phyloP scores from a whole-genome alignment of 1,284 basidiomycete genomes.

The Trametes polyzona region DNA sequence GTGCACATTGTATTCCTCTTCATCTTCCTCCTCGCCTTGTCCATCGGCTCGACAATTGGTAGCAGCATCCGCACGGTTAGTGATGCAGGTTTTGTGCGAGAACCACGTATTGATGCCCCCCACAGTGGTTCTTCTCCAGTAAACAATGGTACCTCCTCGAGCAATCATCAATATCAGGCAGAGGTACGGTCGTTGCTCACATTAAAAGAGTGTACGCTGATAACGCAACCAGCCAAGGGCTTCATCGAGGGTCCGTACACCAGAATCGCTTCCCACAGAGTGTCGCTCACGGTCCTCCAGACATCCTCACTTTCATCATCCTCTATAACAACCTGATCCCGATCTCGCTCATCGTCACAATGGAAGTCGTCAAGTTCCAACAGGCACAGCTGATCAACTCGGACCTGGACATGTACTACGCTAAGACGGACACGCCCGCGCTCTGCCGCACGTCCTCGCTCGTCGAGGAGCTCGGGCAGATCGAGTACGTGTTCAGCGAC shows the following conservation, averaged over 20 bases:
- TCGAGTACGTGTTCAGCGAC: conserved; percentile 98
- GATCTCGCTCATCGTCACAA: conserved; percentile 98
- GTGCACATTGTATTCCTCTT: conserved; percentile 97
- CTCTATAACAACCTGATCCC: conserved; percentile 99
- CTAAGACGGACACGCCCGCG: conserved; percentile 93
- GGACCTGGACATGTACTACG: conserved; percentile 96
- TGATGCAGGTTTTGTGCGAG: background rate
- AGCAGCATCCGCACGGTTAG: conserved; percentile 78
- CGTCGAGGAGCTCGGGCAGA: conserved; percentile 98
- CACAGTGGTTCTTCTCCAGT: conserved; percentile 79
- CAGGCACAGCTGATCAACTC: conserved; percentile 97
- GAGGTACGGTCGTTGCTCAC: conserved; percentile 51
- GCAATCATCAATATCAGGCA: conserved; percentile 54
- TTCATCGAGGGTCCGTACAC: conserved; percentile 71
- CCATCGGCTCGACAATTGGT: conserved; percentile 91
- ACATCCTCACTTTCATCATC: conserved; percentile 98
- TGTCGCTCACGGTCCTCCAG: conserved; percentile 41
- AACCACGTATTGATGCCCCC: background rate
- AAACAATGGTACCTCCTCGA: conserved; percentile 86
- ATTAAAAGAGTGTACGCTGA: background rate
- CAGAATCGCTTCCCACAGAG: conserved; percentile 13
- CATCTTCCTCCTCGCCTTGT: conserved; percentile 83
- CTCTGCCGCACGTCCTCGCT: conserved; percentile 96
- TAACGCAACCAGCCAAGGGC: conserved; percentile 58
- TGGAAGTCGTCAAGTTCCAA: conserved; percentile 99